A percentile compares a stretch with the other conserved stretches of the same genome.
Conservation (phyloP, 129 eudicot genomes). For the Centrapalus pauciflorus region DNA sequence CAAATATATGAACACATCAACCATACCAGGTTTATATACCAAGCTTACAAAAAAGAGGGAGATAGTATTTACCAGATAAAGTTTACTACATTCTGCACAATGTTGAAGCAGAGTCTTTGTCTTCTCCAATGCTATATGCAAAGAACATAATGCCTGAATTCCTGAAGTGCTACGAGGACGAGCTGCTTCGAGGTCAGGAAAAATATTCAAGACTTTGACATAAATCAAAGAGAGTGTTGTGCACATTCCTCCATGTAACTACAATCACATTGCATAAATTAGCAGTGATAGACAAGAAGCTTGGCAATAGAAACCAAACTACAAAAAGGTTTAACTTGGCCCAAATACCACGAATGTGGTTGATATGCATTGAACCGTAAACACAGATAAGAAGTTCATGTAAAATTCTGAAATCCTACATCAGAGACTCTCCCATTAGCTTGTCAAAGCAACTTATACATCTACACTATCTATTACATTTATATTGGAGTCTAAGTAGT, state of each 20-base stretch:
- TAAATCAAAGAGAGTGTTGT: conserved; percentile 53
- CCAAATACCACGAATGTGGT: background rate
- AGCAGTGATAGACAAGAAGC: conserved; percentile 10
- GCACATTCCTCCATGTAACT: conserved; percentile 98
- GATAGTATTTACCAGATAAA: conserved; percentile 62
- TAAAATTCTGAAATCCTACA: too few relatives aligned
- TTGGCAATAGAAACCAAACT: background rate
- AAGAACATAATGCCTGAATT: conserved; percentile 86
- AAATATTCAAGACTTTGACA: conserved; percentile 57
- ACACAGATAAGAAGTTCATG: background rate
- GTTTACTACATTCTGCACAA: conserved; percentile 92
- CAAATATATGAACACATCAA: background rate
- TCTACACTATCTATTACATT: too few relatives aligned
- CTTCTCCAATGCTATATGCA: conserved; percentile 92
- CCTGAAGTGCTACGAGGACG: conserved; percentile 96
- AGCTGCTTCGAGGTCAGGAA: conserved; percentile 86
- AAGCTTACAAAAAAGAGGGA: background rate
- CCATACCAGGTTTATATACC: background rate
- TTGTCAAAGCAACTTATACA: too few relatives aligned
- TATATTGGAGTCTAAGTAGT: too few relatives aligned
- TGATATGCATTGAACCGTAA: background rate
- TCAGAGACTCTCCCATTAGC: too few relatives aligned
- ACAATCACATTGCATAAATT: conserved; percentile 21
- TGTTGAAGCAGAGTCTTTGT: conserved; percentile 85
- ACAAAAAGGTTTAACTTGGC: background rate